Conservation (phyloP, 2,329 filamentous ascomycete genomes). For the Colletotrichum tamarilloi region DNA sequence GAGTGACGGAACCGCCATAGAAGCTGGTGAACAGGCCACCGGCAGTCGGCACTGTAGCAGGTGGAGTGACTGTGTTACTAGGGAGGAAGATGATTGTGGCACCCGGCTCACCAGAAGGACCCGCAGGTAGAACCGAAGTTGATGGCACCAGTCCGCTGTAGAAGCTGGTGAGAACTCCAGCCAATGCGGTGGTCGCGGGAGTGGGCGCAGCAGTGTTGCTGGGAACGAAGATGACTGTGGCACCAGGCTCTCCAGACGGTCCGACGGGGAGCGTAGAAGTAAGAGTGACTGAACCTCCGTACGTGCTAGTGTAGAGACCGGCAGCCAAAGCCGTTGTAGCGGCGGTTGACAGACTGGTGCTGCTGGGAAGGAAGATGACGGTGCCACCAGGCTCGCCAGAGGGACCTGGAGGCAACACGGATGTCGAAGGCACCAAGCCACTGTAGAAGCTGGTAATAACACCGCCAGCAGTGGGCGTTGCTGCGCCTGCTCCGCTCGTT, state of each 20-base stretch:
- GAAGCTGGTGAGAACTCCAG: constrained; percentile 16
- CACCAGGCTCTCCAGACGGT: background rate
- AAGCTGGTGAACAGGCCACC: constrained; percentile 20
- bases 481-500: background rate
- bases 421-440: constrained; percentile 14
- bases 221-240: constrained; percentile 13
- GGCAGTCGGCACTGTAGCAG: background rate
- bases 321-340: constrained; percentile 1
- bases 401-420: background rate
- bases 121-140: background rate
- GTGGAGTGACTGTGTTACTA: background rate
- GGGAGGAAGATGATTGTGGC: constrained; percentile 16
- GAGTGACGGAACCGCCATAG: constrained; percentile 16
- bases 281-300: constrained; percentile 17
- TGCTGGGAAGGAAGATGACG: constrained; percentile 10
- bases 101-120: background rate
- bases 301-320: constrained; percentile 24
- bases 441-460: constrained; percentile 13
- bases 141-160: background rate
- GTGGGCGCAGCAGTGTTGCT: background rate
- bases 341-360: background rate
- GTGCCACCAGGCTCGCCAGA: constrained; percentile 18
- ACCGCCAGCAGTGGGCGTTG: background rate
- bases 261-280: constrained; percentile 7
- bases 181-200: background rate